Base-by-base conservation (phyloP, 805 yeast genomes). In the Lachancea meyersii region DNA sequence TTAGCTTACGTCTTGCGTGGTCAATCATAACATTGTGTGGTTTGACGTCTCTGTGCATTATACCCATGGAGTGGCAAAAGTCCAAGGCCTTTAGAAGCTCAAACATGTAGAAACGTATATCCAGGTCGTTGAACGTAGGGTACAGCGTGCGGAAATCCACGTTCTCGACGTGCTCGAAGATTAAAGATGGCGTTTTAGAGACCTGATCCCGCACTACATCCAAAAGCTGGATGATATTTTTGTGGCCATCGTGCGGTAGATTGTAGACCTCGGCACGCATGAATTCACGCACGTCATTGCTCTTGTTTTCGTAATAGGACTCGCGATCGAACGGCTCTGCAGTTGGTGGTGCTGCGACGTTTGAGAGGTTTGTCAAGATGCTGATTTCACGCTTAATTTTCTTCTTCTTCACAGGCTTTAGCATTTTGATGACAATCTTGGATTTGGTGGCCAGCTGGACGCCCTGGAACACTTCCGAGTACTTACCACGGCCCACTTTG, bases 21-120 rank as follows among this genome's bases (percentile, higher is more conserved):
- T 89, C 96, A 52, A 89, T 89, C 96, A 89, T 89, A 49, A 89
- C 85, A 63, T 89, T 89, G 57, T 89, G 95, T 9, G 97, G 97
- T 64, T 89, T 89, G 43, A 89, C 96, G 64, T 89, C 97, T 60
- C 97, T 73, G 60, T 89, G 97, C 80, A 89, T 88, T 47, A 89
- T 86, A 18, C 97, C 97, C 87, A 84, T 84, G 10, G 95, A 85
- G 65, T 89, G 97, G 31, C 89, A 80, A 61, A 77, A 89, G 60
- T 89, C 95, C 52, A 89, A 71, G 10, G 96, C 96, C 53, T 76
- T 80, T 48, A 89, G 71, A 43, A 88, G 69, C 63, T 86, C 86
- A 48, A 76, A 78, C 74, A 88, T 83, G 62, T 89, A 88, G 68
- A 72, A 86, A 52, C 87, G 82, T 49, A 88, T 79, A 57, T 89